phyloP scores from a whole-genome alignment of 2,329 filamentous ascomycete species.

The Penicillium sp. region DNA sequence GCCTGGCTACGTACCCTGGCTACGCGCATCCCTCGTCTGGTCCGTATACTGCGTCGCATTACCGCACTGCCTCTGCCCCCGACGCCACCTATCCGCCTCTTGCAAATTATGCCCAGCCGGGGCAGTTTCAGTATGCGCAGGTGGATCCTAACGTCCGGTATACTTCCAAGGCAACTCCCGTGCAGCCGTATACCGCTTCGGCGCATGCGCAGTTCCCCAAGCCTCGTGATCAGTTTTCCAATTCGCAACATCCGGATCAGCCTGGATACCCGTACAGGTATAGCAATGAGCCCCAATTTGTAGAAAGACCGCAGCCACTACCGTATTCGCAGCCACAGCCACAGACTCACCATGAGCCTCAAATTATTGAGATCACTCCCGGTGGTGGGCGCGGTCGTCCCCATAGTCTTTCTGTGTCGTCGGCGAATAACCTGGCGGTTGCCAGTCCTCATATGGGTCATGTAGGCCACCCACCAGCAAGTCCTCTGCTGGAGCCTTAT shows the following conservation, averaged over 20 bases:
- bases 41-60: conserved; percentile 24
- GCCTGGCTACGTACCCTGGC: conserved; percentile 11
- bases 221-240: conserved; percentile 22
- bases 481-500: conserved; percentile 86
- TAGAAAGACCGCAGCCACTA: conserved; percentile 3
- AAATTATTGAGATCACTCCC: conserved; percentile 35
- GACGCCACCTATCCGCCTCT: conserved; percentile 15
- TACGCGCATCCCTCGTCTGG: conserved; percentile 24
- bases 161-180: conserved; percentile 26
- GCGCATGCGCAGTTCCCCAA: conserved; percentile 27
- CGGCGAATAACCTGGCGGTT: conserved; percentile 38
- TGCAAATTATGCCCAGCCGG: conserved; percentile 29
- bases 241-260: conserved; percentile 15
- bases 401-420: conserved; percentile 35
- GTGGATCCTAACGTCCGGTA: conserved; percentile 39
- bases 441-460: conserved; percentile 23
- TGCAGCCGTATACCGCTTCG: conserved; percentile 24
- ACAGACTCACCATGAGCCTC: conserved; percentile 23
- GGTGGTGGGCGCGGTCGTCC: conserved; percentile 28
- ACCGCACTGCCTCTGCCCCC: conserved; percentile 28
- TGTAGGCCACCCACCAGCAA: conserved; percentile 58
- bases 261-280: conserved; percentile 21
- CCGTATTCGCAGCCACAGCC: conserved; percentile 3
- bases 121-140: conserved; percentile 38
- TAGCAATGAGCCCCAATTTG: conserved; percentile 18